Evolutionary conservation across 805 yeast species (phyloP).

Genomic region (Candida ortonii): DNA sequence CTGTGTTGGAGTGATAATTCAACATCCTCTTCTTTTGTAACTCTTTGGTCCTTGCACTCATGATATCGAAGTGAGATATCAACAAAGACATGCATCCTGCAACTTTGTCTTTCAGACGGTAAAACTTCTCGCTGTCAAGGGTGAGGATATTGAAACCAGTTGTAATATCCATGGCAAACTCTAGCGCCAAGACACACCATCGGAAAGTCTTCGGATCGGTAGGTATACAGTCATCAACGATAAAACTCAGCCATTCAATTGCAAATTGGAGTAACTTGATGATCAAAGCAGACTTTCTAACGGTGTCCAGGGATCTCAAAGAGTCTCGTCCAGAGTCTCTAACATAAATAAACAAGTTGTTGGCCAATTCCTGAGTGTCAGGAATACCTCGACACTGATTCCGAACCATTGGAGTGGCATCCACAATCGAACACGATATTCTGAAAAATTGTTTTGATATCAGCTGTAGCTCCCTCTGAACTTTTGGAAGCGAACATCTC

Average conservation of each 20-base stretch:
- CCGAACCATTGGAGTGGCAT: slow-evolving; percentile 50
- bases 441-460: slow-evolving; percentile 66
- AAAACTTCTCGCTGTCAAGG: slow-evolving; percentile 72
- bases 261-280: slow-evolving; percentile 70
- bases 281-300: slow-evolving; percentile 65
- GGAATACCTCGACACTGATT: slow-evolving; percentile 58
- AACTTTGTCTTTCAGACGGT: slow-evolving; percentile 69
- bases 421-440: slow-evolving; percentile 63
- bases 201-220: slow-evolving; percentile 87
- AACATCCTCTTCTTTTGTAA: slow-evolving; percentile 53
- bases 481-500: slow-evolving; percentile 66
- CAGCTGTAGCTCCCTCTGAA: slow-evolving; percentile 68
- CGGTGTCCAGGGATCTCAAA: slow-evolving; percentile 58
- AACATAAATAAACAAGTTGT: slow-evolving; percentile 71
- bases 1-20: slow-evolving; percentile 46
- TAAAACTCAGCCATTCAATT: slow-evolving; percentile 87
- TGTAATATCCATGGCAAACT: slow-evolving; percentile 93
- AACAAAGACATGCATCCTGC: slow-evolving; percentile 92
- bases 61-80: slow-evolving; percentile 94
- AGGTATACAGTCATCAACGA: slow-evolving; percentile 92
- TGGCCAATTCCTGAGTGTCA: slow-evolving; percentile 70
- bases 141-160: slow-evolving; percentile 85
- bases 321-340: slow-evolving; percentile 79
- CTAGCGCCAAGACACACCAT: slow-evolving; percentile 95
- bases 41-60: slow-evolving; percentile 93